Evolutionary conservation across 2,329 filamentous ascomycete genomes (phyloP).

Genomic region (Alternaria triticimaculans): DNA sequence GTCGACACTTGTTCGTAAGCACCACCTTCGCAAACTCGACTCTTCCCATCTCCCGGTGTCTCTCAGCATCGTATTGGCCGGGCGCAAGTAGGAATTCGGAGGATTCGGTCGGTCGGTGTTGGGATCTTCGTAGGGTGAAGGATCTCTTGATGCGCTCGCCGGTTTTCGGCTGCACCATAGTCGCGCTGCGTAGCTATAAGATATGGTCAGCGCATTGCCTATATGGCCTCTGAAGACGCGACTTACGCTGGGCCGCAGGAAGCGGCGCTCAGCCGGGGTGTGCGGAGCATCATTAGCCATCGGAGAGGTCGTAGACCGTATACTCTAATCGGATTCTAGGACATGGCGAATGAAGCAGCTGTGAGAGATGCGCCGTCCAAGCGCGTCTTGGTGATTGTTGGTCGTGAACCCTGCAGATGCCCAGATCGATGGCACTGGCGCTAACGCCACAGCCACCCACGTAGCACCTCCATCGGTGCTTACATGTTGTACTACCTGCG

Average conservation of each 20-base stretch:
- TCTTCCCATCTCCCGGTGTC: constrained; percentile 41
- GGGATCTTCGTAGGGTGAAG: constrained; percentile 70
- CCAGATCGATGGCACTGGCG: constrained; percentile 20
- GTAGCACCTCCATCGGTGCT: neutral
- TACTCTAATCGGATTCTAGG: constrained; percentile 7
- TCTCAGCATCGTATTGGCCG: constrained; percentile 34
- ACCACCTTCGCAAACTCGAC: constrained; percentile 44
- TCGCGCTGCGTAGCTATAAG: constrained; percentile 75
- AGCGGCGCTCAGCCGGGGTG: constrained; percentile 44
- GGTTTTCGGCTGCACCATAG: constrained; percentile 84
- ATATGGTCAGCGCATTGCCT: constrained; percentile 25
- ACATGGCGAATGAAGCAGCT: constrained; percentile 11
- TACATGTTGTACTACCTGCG: neutral
- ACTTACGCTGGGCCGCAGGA: constrained; percentile 46
- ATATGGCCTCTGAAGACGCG: constrained; percentile 1
- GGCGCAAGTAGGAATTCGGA: constrained; percentile 51
- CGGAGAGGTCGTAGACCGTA: constrained; percentile 4
- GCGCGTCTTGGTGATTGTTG: neutral
- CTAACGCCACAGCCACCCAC: constrained; percentile 19
- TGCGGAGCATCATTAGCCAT: constrained; percentile 41
- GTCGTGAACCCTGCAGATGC: constrained; percentile 20
- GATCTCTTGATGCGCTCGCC: constrained; percentile 82
- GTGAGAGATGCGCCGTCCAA: constrained; percentile 3
- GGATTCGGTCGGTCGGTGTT: constrained; percentile 52
- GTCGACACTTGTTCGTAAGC: constrained; percentile 35